Percentiles rank a stretch among this genome's conserved stretches.
These are phyloP conservation scores for Nothophytophthora sp. DNA, from an alignment of 352 stramenopile species.

Conservation along the genomic window DNA sequence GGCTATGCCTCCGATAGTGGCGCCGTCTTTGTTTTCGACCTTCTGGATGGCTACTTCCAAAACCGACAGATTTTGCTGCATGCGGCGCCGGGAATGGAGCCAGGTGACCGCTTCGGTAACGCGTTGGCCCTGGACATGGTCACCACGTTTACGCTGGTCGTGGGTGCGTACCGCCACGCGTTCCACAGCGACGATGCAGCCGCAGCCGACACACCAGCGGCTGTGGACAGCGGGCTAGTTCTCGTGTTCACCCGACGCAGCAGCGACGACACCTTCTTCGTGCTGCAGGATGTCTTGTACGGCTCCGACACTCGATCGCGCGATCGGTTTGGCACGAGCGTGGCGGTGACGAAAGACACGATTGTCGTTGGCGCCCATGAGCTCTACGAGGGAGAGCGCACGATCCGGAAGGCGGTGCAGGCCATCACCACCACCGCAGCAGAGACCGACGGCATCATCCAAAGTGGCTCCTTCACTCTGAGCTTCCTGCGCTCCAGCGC, in stretches of 20 bases:
- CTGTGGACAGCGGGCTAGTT: slow-evolving; percentile 43
- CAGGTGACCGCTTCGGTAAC: slow-evolving; percentile 70
- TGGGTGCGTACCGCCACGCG: slow-evolving; percentile 53
- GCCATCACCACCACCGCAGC: slow-evolving; percentile 45
- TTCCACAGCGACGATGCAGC: slow-evolving; percentile 24
- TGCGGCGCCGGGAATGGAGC: slow-evolving; percentile 38
- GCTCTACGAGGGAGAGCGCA: slow-evolving; percentile 44
- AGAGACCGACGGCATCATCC: slow-evolving; percentile 10
- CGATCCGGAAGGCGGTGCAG: slow-evolving; percentile 78
- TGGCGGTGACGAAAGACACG: slow-evolving; percentile 69
- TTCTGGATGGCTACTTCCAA: slow-evolving; percentile 56
- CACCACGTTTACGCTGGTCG: slow-evolving; percentile 68
- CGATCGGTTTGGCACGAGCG: slow-evolving; percentile 75
- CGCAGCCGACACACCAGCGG: background rate
- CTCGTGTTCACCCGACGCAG: slow-evolving; percentile 58
- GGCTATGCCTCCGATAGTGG: slow-evolving; percentile 54
- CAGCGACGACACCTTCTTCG: slow-evolving; percentile 66
- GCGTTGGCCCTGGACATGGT: slow-evolving; percentile 73
- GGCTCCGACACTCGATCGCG: slow-evolving; percentile 62
- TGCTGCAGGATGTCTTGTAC: slow-evolving; percentile 63
- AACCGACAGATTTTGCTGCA: slow-evolving; percentile 69
- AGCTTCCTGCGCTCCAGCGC: slow-evolving; percentile 36
- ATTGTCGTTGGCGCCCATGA: slow-evolving; percentile 75
- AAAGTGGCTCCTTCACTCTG: slow-evolving; percentile 52
- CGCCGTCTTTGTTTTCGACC: slow-evolving; percentile 79